phyloP scores from a whole-genome alignment of 2,329 filamentous ascomycete species.

The Metarhizium robertsii region DNA sequence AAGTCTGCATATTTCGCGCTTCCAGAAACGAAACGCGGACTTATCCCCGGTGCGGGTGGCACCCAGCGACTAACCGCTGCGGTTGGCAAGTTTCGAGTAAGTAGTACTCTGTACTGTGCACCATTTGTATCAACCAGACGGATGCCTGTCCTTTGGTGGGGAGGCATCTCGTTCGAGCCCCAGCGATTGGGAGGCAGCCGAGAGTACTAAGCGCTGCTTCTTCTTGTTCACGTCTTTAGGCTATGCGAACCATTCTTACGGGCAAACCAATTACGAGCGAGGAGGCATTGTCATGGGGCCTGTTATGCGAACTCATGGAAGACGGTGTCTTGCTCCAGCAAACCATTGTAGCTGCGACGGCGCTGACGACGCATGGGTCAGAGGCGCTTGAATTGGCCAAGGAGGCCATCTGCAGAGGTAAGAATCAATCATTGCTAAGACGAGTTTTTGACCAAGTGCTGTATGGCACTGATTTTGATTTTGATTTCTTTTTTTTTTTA shows the following conservation, averaged over 20 bases:
- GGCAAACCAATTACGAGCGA: slow-evolving; percentile 16
- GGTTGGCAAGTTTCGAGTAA: slow-evolving; percentile 31
- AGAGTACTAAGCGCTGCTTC: too few species aligned
- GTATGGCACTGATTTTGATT: background rate
- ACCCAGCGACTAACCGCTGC: slow-evolving; percentile 30
- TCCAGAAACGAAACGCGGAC: slow-evolving; percentile 29
- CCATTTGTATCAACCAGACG: background rate
- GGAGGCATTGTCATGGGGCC: slow-evolving; percentile 16
- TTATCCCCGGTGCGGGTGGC: slow-evolving; percentile 30
- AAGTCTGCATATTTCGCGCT: slow-evolving; percentile 26
- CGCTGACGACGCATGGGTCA: slow-evolving; percentile 14
- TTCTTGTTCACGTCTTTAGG: slow-evolving; percentile 9
- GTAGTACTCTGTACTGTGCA: slow-evolving; percentile 10
- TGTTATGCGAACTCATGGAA: slow-evolving; percentile 17
- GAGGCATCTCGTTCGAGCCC: too few species aligned
- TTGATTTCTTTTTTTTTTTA: background rate
- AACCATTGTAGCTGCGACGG: slow-evolving; percentile 15
- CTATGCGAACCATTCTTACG: slow-evolving; percentile 20
- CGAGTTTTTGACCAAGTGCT: background rate
- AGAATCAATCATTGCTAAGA: background rate
- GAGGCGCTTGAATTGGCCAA: slow-evolving; percentile 19
- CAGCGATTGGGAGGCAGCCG: background rate
- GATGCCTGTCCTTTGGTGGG: background rate
- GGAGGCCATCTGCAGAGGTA: slow-evolving; percentile 20
- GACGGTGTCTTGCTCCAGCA: slow-evolving; percentile 16